Percentiles rank a stretch among this genome's conserved stretches.
These are phyloP conservation scores for Ceratobasidium sp. DNA, from an alignment of 1,284 basidiomycete genomes.

Conservation along the genomic window DNA sequence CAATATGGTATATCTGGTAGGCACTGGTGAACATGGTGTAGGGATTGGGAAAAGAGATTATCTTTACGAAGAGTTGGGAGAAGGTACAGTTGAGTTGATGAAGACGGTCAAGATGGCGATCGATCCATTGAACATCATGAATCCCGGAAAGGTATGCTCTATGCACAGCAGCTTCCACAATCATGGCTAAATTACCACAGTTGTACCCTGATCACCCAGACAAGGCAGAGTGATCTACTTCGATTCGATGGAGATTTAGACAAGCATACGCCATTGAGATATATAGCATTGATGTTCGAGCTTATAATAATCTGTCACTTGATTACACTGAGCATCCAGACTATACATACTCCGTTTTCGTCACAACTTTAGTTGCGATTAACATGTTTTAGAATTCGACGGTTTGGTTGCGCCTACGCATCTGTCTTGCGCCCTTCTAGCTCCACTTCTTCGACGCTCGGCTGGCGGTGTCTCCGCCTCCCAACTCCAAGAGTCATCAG, in stretches of 20 bases:
- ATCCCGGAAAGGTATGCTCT: conserved; percentile 70
- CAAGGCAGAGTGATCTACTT: neutral
- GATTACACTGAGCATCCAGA: neutral
- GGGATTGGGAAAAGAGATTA: conserved; percentile 81
- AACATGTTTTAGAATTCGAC: too few species aligned
- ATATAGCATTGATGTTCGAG: too few species aligned
- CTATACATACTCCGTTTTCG: too few species aligned
- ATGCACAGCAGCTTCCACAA: neutral
- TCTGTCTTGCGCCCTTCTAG: neutral
- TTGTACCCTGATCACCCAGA: neutral
- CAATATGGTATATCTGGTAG: conserved; percentile 47
- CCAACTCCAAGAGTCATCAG: conserved; percentile 19
- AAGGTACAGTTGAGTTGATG: conserved; percentile 81
- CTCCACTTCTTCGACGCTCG: conserved; percentile 7
- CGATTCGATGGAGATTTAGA: neutral
- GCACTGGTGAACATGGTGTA: conserved; percentile 86
- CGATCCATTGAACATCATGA: conserved; percentile 79
- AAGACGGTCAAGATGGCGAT: conserved; percentile 75
- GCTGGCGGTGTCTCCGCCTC: neutral
- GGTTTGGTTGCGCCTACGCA: too few species aligned
- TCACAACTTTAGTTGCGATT: too few species aligned
- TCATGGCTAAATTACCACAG: neutral
- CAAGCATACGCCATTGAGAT: too few species aligned
- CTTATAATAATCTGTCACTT: neutral
- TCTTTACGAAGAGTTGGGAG: conserved; percentile 75